Evolutionary conservation across 108 stramenopile genomes (phyloP), one percentile per base, ranked within the genome.

Genomic region (Cyclotella kingstonii): DNA sequence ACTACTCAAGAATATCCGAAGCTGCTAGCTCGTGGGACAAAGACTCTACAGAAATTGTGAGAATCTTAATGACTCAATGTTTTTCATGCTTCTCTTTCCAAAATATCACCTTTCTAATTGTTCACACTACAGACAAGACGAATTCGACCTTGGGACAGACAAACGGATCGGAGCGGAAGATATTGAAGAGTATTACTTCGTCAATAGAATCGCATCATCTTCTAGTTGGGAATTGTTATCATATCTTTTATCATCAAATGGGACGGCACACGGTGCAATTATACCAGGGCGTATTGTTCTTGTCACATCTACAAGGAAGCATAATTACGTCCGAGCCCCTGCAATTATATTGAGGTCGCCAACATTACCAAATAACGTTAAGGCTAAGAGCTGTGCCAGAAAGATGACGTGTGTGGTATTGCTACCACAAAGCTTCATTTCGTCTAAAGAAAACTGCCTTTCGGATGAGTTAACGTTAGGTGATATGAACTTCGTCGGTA

Each of bases 1-100:
- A 94, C 93, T n/a, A 77, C 86, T 5, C 87, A 93, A 19, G 87
- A 97, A 50, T 83, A 96, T 58, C 91, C 94, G 1, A 83, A 85
- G 59, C 77, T 97, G 31, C 75, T 96, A n/a, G 60, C 70, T 2
- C 70, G 81, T 18, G 93, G 91, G 11, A 70, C 67, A 27, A 79
- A 90, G 65, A 86, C 84, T 44, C 62, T 84, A 14, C 18, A 58
- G 9, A 93, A 91, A 60, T 74, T 95, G 35, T 53, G 9, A 53
- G 52, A 7, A 5, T 29, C 31, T 4, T 3, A 3, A 2, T 15
- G 3, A 27, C 21, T 36, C 33, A 36, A 21, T 33, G 9, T 53
- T 33, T 14, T 28, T 5, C 7, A 17, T 36, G 5, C n/a, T 19
- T 17, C 2, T 11, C 35, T 53, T 7, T 21, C 5, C 1, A 38